phyloP scores from a whole-genome alignment of 2,329 filamentous ascomycete genomes.

The Paecilomyces fulvus region DNA sequence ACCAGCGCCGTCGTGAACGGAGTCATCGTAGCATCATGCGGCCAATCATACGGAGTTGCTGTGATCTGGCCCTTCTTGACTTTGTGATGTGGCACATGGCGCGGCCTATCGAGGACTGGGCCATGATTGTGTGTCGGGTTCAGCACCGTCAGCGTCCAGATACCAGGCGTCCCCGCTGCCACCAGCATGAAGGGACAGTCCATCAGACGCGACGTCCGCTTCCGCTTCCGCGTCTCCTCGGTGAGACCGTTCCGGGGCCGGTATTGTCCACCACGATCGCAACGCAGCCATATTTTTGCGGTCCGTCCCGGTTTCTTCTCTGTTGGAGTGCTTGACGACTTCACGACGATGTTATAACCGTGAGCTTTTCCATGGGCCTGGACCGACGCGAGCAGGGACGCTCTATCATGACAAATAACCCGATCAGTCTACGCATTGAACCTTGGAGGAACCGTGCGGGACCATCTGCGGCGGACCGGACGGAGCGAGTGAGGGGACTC shows the following conservation, averaged over 20 bases:
- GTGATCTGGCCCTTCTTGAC: constrained; percentile 37
- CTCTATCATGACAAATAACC: constrained; percentile 11
- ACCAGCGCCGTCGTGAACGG: constrained; percentile 39
- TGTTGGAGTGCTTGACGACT: constrained; percentile 38
- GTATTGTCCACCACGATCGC: constrained; percentile 38
- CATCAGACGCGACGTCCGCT: constrained; percentile 36
- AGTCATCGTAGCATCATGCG: constrained; percentile 36
- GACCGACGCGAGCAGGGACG: constrained; percentile 31
- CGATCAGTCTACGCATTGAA: background rate
- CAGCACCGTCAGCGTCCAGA: constrained; percentile 35
- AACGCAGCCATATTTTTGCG: constrained; percentile 37
- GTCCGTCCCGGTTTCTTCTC: constrained; percentile 38
- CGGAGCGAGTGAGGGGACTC: constrained; percentile 6
- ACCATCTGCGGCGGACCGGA: background rate
- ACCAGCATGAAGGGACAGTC: constrained; percentile 39
- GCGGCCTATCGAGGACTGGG: constrained; percentile 32
- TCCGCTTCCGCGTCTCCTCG: constrained; percentile 37
- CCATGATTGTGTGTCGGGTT: constrained; percentile 37
- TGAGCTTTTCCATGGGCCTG: constrained; percentile 35
- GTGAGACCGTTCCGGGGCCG: constrained; percentile 37
- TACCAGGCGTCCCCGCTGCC: constrained; percentile 34
- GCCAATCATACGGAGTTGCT: constrained; percentile 38
- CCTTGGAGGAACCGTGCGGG: background rate
- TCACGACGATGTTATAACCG: constrained; percentile 38
- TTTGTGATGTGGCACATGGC: constrained; percentile 32